phyloP scores from a whole-genome alignment of 2,329 filamentous ascomycete species.

The Hypoxylon sp. region DNA sequence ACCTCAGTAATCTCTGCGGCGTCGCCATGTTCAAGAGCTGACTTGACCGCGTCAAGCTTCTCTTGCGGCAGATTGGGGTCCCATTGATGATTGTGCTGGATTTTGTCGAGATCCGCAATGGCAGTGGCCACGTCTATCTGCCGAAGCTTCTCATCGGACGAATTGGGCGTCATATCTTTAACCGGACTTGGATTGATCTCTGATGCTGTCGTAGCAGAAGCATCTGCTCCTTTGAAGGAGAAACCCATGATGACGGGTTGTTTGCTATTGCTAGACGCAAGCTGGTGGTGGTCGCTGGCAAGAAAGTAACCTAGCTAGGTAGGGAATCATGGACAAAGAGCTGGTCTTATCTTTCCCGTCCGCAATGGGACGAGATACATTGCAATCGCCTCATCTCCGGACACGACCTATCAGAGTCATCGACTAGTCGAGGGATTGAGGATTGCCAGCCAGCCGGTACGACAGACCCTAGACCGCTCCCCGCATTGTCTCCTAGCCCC shows the following conservation, averaged over 20 bases:
- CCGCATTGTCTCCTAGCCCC: slow-evolving; percentile 8
- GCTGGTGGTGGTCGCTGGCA: slow-evolving; percentile 2
- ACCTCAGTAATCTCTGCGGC: slow-evolving; percentile 52
- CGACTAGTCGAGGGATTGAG: slow-evolving; percentile 18
- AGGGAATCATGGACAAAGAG: slow-evolving; percentile 9
- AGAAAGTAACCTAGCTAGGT: background rate
- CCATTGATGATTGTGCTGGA: slow-evolving; percentile 55
- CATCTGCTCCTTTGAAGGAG: slow-evolving; percentile 27
- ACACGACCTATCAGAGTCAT: slow-evolving; percentile 29
- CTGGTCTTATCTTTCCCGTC: slow-evolving; percentile 36
- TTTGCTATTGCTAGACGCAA: slow-evolving; percentile 25
- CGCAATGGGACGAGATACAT: slow-evolving; percentile 16
- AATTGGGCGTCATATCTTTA: slow-evolving; percentile 30
- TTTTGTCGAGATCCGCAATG: slow-evolving; percentile 51
- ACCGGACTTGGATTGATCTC: slow-evolving; percentile 39
- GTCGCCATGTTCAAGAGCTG: slow-evolving; percentile 54
- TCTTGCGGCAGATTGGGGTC: slow-evolving; percentile 56
- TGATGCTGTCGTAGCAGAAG: slow-evolving; percentile 28
- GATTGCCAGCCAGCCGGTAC: slow-evolving; percentile 28
- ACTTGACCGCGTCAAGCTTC: slow-evolving; percentile 54
- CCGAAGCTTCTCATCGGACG: slow-evolving; percentile 43
- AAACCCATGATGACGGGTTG: slow-evolving; percentile 33
- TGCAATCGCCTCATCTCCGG: slow-evolving; percentile 21
- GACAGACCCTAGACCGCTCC: slow-evolving; percentile 21
- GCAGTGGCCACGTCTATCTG: slow-evolving; percentile 46